A percentile compares a stretch with the other conserved stretches of the same genome.
These are phyloP conservation scores for Cyclotella choctawhatcheeana DNA, from an alignment of 108 stramenopile species.

Conservation along the genomic window DNA sequence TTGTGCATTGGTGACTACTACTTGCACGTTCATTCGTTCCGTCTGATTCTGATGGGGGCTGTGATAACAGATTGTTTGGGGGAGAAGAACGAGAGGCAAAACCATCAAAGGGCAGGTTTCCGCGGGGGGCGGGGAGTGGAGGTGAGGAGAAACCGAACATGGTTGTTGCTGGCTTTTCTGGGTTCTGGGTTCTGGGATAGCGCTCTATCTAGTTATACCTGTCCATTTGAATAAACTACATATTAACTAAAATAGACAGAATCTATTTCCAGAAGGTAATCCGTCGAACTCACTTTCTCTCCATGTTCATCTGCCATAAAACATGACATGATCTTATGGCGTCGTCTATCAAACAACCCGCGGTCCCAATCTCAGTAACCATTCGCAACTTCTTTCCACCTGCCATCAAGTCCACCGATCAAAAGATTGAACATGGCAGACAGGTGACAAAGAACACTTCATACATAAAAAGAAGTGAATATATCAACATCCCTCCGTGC, in stretches of 20 bases:
- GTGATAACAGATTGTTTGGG: background rate
- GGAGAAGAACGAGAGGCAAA: background rate
- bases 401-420: background rate
- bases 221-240: too few species aligned
- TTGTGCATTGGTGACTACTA: constrained; percentile 8
- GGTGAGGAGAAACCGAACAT: constrained; percentile 8
- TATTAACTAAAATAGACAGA: too few species aligned
- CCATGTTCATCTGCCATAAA: too few species aligned
- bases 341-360: background rate
- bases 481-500: background rate
- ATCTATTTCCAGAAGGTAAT: too few species aligned
- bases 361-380: constrained; percentile 17
- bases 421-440: background rate
- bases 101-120: background rate
- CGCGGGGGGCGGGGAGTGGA: background rate
- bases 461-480: background rate
- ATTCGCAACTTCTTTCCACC: constrained; percentile 26
- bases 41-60: background rate
- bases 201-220: too few species aligned
- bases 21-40: too few species aligned
- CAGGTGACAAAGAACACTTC: background rate
- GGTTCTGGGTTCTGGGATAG: too few species aligned
- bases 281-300: too few species aligned
- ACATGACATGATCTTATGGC: too few species aligned
- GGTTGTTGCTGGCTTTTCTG: too few species aligned